A percentile compares a stretch with the other conserved stretches of the same genome.
These are phyloP conservation scores for Diplodia corticola DNA, from an alignment of 2,329 filamentous ascomycete genomes.

Conservation along the genomic window DNA sequence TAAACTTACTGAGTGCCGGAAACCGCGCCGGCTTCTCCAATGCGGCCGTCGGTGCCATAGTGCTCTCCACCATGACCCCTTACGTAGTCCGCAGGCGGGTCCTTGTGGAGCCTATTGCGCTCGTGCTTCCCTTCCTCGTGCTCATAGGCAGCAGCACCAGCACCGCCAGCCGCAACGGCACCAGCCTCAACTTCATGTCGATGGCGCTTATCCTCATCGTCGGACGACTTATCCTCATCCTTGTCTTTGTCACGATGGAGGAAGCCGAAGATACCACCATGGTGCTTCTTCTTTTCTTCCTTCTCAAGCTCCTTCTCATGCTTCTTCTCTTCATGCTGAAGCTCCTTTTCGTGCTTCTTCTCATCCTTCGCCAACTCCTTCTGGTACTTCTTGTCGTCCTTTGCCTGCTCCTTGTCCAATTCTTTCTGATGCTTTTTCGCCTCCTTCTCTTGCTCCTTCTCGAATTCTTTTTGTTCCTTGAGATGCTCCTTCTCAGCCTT, in stretches of 20 bases:
- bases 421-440: constrained; percentile 20
- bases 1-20: constrained; percentile 4
- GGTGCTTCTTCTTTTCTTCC: constrained; percentile 40
- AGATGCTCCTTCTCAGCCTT: constrained; percentile 27
- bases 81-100: constrained; percentile 38
- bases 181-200: constrained; percentile 32
- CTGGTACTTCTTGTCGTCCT: constrained; percentile 29
- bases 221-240: constrained; percentile 24
- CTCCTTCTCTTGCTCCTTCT: constrained; percentile 29
- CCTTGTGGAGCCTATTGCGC: constrained; percentile 44
- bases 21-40: not conserved
- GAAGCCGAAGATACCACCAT: constrained; percentile 39
- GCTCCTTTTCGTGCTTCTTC: constrained; percentile 20
- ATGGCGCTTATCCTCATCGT: constrained; percentile 23
- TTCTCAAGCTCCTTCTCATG: constrained; percentile 26
- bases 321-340: constrained; percentile 26
- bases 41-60: not conserved
- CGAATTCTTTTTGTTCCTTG: constrained; percentile 25
- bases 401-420: constrained; percentile 25
- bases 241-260: constrained; percentile 45
- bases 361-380: constrained; percentile 26
- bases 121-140: constrained; percentile 31
- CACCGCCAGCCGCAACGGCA: constrained; percentile 27
- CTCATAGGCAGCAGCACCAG: constrained; percentile 29
- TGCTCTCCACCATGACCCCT: constrained; percentile 8